phyloP scores from a whole-genome alignment of 768 basidiomycete species.

The Trametes meyenii region DNA sequence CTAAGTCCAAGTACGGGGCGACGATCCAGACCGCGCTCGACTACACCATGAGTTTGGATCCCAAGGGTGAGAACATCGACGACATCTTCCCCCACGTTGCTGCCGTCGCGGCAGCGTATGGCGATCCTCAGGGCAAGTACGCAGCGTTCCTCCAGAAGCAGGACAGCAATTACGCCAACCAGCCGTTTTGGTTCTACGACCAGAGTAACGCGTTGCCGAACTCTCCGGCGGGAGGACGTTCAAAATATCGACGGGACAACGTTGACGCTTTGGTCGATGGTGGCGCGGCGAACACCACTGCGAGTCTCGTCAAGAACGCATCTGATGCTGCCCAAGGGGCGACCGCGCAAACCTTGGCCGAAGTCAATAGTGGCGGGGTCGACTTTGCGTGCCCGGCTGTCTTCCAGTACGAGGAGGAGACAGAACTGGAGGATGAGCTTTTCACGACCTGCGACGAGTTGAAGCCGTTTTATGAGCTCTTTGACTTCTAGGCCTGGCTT shows the following conservation, averaged over 20 bases:
- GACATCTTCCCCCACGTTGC: conserved; percentile 54
- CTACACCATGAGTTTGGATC: conserved; percentile 45
- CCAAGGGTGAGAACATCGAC: conserved; percentile 43
- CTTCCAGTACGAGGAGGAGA: conserved; percentile 33
- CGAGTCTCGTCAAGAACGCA: neutral
- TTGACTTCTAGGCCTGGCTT: neutral
- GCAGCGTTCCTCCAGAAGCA: conserved; percentile 43
- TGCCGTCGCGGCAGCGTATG: conserved; percentile 53
- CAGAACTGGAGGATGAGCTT: conserved; percentile 47
- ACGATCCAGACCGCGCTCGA: conserved; percentile 58
- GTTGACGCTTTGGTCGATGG: neutral
- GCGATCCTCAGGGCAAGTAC: conserved; percentile 56
- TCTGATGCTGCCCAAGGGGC: neutral
- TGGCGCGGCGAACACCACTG: neutral
- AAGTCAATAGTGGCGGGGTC: conserved; percentile 5
- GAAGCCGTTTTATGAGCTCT: conserved; percentile 40
- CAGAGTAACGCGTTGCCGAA: conserved; percentile 45
- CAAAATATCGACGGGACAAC: conserved; percentile 26
- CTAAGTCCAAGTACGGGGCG: conserved; percentile 49
- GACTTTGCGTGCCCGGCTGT: conserved; percentile 44
- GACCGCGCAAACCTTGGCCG: neutral
- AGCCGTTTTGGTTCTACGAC: conserved; percentile 52
- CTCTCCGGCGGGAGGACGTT: conserved; percentile 36
- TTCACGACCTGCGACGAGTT: conserved; percentile 49
- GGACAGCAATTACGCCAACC: conserved; percentile 36